Conservation (phyloP, 306 rosid species). For the Canavalia gladiata region DNA sequence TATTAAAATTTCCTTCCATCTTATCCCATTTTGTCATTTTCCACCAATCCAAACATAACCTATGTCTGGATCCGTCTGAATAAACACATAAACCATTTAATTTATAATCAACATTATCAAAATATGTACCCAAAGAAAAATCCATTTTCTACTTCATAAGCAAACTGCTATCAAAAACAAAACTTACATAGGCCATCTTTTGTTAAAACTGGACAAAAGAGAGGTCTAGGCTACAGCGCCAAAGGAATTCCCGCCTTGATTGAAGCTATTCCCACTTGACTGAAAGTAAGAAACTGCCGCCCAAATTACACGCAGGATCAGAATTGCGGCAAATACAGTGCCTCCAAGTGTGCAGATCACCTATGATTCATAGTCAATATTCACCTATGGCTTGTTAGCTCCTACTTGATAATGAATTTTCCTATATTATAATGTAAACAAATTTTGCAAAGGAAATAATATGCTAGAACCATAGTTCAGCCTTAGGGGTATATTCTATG, state of each 20-base stretch:
- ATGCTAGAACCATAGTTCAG: constrained; percentile 21
- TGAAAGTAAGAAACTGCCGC: constrained; percentile 71
- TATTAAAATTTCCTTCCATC: too few relatives aligned
- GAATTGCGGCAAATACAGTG: constrained; percentile 66
- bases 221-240: constrained; percentile 57
- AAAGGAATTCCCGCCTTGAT: constrained; percentile 65
- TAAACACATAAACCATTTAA: not conserved
- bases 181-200: constrained; percentile 8
- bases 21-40: too few relatives aligned
- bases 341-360: constrained; percentile 80
- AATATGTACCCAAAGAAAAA: constrained; percentile 30
- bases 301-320: constrained; percentile 71
- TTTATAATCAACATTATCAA: constrained; percentile 6
- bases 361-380: constrained; percentile 52
- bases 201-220: not conserved
- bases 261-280: constrained; percentile 63
- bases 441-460: constrained; percentile 9
- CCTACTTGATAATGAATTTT: constrained; percentile 16
- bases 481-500: constrained; percentile 6
- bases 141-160: constrained; percentile 34
- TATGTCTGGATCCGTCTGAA: constrained; percentile 8
- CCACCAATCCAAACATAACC: too few relatives aligned
- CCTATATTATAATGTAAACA: constrained; percentile 5
- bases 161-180: constrained; percentile 29
- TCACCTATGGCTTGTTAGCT: constrained; percentile 2